Evolutionary conservation across 768 basidiomycete species (phyloP), one percentile per base, ranked within the genome.

Genomic region (Russula ochroleuca): DNA sequence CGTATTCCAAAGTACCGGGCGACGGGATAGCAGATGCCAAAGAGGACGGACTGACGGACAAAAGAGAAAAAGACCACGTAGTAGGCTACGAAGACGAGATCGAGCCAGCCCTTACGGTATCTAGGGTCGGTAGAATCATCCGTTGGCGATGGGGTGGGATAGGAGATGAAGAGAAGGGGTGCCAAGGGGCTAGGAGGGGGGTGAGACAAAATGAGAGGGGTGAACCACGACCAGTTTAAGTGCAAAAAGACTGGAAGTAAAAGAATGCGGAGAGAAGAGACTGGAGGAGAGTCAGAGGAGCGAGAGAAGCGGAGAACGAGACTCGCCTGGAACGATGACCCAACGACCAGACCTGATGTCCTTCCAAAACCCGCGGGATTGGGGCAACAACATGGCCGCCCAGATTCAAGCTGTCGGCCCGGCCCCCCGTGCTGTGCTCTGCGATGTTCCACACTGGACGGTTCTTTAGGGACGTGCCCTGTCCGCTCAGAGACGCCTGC

Each of bases 41-140:
- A 67, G 19, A 87, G 83, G 72, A 93, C 72, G 49, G 79, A 70
- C 75, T 98, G 94, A 35, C 96, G 86, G 48, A 94, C 68, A 72
- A 94, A 90, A 2, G 93, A 95, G 77, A 88, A 98, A 69, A 96
- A 85, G 55, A 98, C 77, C 74, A 98, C 79, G 71, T 95, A 79
- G 75, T 92, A 95, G 3, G 80, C 80, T 51, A 98, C 69, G 76
- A 99, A 99, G 17, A 81, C 70, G 10, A 94, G 66, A 71, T 98
- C 96, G 63, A 83, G 75, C 68, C 80, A 88, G 17, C 82, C 83
- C 75, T 94, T 98, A 43, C 77, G 77, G 70, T 90, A 92, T 37
- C 81, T 82, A 0, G 83, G 81, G 67, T 86, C 82, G 0, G 66
- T 64, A 28, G 43, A 23, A 38, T 81, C 79, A 7, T 77, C 75